Evolutionary conservation across 345 rosid species (phyloP).

Genomic region (Psidium guajava): DNA sequence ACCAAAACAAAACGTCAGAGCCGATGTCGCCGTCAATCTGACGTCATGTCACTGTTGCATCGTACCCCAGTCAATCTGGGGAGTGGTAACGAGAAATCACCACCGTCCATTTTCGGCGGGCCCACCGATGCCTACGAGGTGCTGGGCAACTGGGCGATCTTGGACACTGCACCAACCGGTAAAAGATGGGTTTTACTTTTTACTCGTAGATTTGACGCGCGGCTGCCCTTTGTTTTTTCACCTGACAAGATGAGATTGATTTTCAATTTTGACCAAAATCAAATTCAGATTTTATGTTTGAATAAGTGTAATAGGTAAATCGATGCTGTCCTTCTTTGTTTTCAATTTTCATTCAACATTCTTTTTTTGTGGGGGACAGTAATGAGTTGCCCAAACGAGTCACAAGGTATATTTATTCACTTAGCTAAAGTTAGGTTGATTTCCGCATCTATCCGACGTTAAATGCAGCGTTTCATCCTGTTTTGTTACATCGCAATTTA

Average conservation of each 20-base stretch:
- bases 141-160: neutral
- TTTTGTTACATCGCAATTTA: too few species aligned
- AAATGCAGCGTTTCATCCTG: too few species aligned
- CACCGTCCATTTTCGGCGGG: slow-evolving; percentile 4
- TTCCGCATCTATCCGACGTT: too few species aligned
- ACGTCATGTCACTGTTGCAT: neutral
- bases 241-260: neutral
- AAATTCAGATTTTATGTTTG: neutral
- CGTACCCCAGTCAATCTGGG: neutral
- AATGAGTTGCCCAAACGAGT: neutral
- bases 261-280: neutral
- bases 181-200: neutral
- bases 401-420: too few species aligned
- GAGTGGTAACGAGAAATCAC: neutral
- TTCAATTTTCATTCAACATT: neutral
- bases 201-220: neutral
- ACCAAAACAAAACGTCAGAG: neutral
- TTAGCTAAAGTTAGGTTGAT: too few species aligned
- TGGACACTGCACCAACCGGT: neutral
- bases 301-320: neutral
- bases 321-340: neutral
- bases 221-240: neutral
- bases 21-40: slow-evolving; percentile 6
- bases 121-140: neutral
- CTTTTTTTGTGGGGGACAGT: neutral